These are phyloP conservation scores for Exophiala xenobiotica DNA, from an alignment of 2,329 filamentous ascomycete species.

Conservation along the genomic window DNA sequence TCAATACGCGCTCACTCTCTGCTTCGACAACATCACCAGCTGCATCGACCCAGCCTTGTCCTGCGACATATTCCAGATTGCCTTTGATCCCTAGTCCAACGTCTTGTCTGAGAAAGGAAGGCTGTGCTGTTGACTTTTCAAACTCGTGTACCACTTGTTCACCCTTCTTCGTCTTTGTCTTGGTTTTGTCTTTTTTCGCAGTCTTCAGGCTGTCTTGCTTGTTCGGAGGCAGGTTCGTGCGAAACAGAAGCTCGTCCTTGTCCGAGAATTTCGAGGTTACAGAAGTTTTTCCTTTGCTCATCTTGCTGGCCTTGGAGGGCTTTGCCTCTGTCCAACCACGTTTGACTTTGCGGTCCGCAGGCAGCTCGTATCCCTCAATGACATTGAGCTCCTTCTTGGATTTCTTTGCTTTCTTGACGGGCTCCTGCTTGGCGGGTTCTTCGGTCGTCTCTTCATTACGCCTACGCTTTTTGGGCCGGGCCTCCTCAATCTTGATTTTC, in stretches of 20 bases:
- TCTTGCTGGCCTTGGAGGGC: slow-evolving; percentile 46
- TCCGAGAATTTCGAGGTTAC: slow-evolving; percentile 76
- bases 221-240: slow-evolving; percentile 70
- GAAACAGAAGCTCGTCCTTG: slow-evolving; percentile 78
- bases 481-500: slow-evolving; percentile 82
- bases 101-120: slow-evolving; percentile 71
- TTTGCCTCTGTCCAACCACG: slow-evolving; percentile 80
- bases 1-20: slow-evolving; percentile 20
- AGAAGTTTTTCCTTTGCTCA: slow-evolving; percentile 50
- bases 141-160: slow-evolving; percentile 84
- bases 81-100: slow-evolving; percentile 46
- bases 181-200: slow-evolving; percentile 43
- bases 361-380: slow-evolving; percentile 64
- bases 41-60: slow-evolving; percentile 83
- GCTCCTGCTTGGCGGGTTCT: slow-evolving; percentile 17
- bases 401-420: slow-evolving; percentile 35
- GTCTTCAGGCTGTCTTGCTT: slow-evolving; percentile 29
- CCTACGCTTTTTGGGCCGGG: slow-evolving; percentile 62
- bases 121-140: slow-evolving; percentile 76
- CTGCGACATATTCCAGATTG: slow-evolving; percentile 71
- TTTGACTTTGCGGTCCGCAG: slow-evolving; percentile 75
- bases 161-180: slow-evolving; percentile 62
- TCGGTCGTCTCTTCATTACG: slow-evolving; percentile 42
- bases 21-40: slow-evolving; percentile 71
- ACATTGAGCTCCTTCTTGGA: slow-evolving; percentile 53